Evolutionary conservation across 2,329 filamentous ascomycete species (phyloP).

Genomic region (Pseudogymnoascus sp.): DNA sequence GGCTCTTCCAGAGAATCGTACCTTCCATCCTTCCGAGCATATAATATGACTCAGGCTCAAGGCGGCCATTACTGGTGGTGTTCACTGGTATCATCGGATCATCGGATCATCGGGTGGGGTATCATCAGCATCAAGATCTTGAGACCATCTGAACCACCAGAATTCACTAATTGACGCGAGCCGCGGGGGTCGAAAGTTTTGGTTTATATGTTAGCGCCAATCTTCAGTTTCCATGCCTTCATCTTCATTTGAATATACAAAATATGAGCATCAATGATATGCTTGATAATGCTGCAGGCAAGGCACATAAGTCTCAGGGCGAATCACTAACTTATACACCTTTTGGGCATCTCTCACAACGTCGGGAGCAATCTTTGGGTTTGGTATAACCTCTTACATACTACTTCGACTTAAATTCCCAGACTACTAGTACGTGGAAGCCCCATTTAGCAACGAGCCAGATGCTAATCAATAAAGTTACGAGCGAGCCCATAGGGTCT

Average conservation of each 20-base stretch:
- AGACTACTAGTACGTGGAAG: conserved; percentile 7
- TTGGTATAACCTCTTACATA: conserved; percentile 5
- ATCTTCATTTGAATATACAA: neutral
- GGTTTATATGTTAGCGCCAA: neutral
- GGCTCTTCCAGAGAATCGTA: too few relatives aligned
- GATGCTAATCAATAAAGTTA: too few relatives aligned
- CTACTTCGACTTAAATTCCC: conserved; percentile 8
- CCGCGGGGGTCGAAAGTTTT: neutral
- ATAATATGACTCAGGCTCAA: neutral
- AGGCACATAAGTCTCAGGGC: conserved; percentile 11
- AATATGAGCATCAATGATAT: neutral
- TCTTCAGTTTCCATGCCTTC: neutral
- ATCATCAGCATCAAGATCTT: neutral
- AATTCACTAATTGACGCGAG: neutral
- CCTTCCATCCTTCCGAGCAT: too few relatives aligned
- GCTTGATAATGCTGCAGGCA: conserved; percentile 9
- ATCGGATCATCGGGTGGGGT: neutral
- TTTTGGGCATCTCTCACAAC: conserved; percentile 11
- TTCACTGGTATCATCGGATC: neutral
- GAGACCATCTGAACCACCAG: too few relatives aligned
- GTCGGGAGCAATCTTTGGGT: conserved; percentile 4
- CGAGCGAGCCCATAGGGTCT: neutral
- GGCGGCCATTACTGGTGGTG: neutral
- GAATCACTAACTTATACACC: conserved; percentile 7
- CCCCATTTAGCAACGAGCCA: too few relatives aligned